Conservation (phyloP, 2,329 filamentous ascomycete genomes). For the Chrysosporium keratinophilum region DNA sequence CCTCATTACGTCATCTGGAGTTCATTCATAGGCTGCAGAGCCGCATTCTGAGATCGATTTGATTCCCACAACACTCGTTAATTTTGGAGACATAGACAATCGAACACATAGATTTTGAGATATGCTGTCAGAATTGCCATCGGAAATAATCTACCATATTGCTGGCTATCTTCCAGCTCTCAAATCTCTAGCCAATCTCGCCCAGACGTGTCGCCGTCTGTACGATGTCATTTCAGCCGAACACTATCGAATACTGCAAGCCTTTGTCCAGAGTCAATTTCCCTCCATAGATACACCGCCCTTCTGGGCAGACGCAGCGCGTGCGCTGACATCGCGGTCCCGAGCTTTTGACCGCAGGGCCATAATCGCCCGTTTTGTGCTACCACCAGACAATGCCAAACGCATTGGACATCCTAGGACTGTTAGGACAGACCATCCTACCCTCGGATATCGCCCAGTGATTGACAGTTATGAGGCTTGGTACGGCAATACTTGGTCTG, state of each 20-base stretch:
- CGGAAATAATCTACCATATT: slow-evolving; percentile 37
- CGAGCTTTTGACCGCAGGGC: slow-evolving; percentile 49
- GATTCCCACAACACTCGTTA: too few relatives aligned
- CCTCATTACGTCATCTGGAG: too few relatives aligned
- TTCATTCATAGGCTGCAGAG: too few relatives aligned
- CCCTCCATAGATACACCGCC: slow-evolving; percentile 35
- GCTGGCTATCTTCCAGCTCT: slow-evolving; percentile 37
- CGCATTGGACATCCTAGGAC: slow-evolving; percentile 27
- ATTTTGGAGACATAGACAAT: too few relatives aligned
- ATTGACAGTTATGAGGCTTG: slow-evolving; percentile 50
- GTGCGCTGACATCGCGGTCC: slow-evolving; percentile 46
- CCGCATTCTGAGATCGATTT: too few relatives aligned
- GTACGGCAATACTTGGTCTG: slow-evolving; percentile 36
- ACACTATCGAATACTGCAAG: slow-evolving; percentile 39
- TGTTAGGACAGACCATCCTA: slow-evolving; percentile 40
- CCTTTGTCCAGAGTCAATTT: slow-evolving; percentile 41
- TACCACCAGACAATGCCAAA: slow-evolving; percentile 36
- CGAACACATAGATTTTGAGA: background rate
- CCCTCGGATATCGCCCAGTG: slow-evolving; percentile 48
- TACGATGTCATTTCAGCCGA: slow-evolving; percentile 38
- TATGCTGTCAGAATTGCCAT: slow-evolving; percentile 31
- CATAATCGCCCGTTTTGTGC: slow-evolving; percentile 45
- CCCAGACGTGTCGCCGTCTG: slow-evolving; percentile 38
- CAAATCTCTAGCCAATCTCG: slow-evolving; percentile 36
- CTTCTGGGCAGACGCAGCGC: slow-evolving; percentile 42